Evolutionary conservation across 257 asterid genomes (phyloP).

Genomic region (Solanum appendiculatum): DNA sequence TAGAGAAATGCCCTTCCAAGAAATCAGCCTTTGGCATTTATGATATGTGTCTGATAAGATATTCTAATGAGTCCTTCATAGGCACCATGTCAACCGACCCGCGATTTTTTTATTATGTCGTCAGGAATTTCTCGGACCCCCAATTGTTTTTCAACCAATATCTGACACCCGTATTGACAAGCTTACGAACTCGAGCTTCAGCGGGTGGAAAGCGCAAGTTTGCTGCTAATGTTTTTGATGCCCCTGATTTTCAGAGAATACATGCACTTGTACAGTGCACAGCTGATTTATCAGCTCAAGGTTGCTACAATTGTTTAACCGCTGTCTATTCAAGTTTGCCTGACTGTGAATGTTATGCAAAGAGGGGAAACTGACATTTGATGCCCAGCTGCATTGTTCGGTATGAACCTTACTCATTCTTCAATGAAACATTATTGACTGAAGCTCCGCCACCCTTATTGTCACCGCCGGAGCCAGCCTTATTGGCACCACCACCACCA

Average conservation of each 20-base stretch:
- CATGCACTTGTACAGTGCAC: not conserved
- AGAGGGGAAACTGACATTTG: not conserved
- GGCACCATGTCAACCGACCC: not conserved
- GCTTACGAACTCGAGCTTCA: not conserved
- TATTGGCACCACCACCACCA: too few species aligned
- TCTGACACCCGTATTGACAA: not conserved
- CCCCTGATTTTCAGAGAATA: not conserved
- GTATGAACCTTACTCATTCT: not conserved
- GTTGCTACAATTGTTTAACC: not conserved
- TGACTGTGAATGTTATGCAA: not conserved
- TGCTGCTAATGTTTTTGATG: not conserved
- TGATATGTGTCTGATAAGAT: conserved; percentile 8
- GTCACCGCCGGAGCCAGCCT: not conserved
- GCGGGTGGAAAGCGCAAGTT: not conserved
- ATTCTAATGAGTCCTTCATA: conserved; percentile 5
- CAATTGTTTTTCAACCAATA: not conserved
- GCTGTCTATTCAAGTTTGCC: not conserved
- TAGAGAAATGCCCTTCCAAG: conserved; percentile 4
- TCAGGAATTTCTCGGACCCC: not conserved
- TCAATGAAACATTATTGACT: not conserved
- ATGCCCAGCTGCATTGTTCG: not conserved
- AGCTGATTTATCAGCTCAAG: not conserved
- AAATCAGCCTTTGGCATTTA: conserved; percentile 11
- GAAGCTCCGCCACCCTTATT: too few species aligned
- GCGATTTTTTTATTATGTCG: not conserved